These are phyloP conservation scores for Pseudonitzschia pungens DNA, from an alignment of 108 stramenopile genomes.

Conservation along the genomic window DNA sequence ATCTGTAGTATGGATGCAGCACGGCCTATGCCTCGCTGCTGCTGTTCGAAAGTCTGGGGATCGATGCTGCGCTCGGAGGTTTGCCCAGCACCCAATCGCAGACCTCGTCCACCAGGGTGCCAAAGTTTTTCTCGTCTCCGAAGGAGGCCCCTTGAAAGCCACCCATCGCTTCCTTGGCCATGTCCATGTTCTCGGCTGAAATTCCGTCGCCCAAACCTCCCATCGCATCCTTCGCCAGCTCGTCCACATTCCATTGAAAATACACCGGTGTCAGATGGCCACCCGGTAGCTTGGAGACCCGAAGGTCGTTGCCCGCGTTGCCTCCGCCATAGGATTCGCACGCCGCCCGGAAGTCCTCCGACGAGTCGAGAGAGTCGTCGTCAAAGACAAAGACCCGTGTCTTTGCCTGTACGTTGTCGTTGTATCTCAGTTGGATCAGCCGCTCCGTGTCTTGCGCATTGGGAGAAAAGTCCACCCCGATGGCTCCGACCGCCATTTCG, in stretches of 20 bases:
- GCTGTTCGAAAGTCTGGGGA: neutral
- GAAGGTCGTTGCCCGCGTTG: neutral
- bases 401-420: constrained; percentile 48
- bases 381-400: constrained; percentile 72
- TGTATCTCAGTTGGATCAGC: constrained; percentile 62
- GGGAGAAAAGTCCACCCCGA: constrained; percentile 79
- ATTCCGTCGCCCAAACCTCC: constrained; percentile 8
- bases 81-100: constrained; percentile 71
- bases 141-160: constrained; percentile 80
- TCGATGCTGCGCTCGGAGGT: constrained; percentile 16
- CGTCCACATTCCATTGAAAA: constrained; percentile 61
- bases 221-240: constrained; percentile 28
- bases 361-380: constrained; percentile 71
- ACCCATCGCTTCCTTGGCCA: constrained; percentile 66
- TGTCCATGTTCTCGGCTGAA: constrained; percentile 56
- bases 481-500: constrained; percentile 58
- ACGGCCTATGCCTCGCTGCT: neutral
- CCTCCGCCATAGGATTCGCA: constrained; percentile 11
- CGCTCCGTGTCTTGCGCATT: constrained; percentile 57
- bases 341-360: constrained; percentile 42
- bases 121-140: constrained; percentile 62
- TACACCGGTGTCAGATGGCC: constrained; percentile 79
- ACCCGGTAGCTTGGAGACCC: constrained; percentile 56
- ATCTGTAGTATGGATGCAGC: neutral
- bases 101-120: constrained; percentile 62